Evolutionary conservation across 805 yeast genomes (phyloP).

Genomic region (Metschnikowia lachancei): DNA sequence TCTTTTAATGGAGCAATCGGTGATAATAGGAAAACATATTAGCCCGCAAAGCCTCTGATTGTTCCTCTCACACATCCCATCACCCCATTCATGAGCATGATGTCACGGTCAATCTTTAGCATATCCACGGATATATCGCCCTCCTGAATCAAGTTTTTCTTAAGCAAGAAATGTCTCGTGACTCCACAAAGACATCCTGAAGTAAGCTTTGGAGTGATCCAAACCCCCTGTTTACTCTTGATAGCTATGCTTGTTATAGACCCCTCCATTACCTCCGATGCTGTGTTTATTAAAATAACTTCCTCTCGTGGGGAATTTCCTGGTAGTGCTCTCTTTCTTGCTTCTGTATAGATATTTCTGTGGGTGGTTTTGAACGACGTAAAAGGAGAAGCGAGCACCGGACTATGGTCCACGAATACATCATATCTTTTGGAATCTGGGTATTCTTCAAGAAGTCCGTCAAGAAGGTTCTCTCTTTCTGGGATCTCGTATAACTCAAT

Average conservation of each 20-base stretch:
- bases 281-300: constrained; percentile 55
- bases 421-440: constrained; percentile 43
- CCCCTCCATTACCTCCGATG: constrained; percentile 69
- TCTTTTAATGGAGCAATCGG: no score
- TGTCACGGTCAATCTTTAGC: constrained; percentile 62
- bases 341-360: constrained; percentile 59
- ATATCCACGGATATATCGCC: constrained; percentile 45
- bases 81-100: constrained; percentile 77
- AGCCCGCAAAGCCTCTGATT: constrained; percentile 27
- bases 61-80: constrained; percentile 72
- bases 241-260: constrained; percentile 80
- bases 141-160: constrained; percentile 53
- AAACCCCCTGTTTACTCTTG: constrained; percentile 43
- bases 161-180: constrained; percentile 61
- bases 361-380: constrained; percentile 86
- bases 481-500: constrained; percentile 35
- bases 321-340: constrained; percentile 52
- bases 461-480: constrained; percentile 27
- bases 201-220: constrained; percentile 80
- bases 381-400: constrained; percentile 62
- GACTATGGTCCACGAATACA: constrained; percentile 57
- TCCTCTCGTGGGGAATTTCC: constrained; percentile 58
- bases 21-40: background rate
- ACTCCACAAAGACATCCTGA: constrained; percentile 87
- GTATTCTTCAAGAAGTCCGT: constrained; percentile 24